Conservation (phyloP, 306 rosid genomes). For the Cicer chorassanicum region DNA sequence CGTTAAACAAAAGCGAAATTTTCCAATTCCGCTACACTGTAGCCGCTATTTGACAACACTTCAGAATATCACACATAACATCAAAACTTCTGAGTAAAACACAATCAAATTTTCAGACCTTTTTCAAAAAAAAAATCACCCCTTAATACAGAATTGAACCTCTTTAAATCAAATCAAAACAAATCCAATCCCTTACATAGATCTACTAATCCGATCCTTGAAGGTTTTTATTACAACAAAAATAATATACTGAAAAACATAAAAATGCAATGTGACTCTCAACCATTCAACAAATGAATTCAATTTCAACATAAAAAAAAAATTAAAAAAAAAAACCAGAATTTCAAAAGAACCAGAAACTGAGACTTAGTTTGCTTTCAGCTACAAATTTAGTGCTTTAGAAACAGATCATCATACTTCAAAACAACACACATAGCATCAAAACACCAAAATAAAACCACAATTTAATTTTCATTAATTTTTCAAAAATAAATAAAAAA, state of each 20-base stretch:
- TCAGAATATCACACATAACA: background rate
- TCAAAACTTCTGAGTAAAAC: background rate
- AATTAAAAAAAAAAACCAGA: background rate
- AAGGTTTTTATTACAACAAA: background rate
- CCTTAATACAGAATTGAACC: background rate
- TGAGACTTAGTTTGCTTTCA: too few species aligned
- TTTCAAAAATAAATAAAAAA: background rate
- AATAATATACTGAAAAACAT: background rate
- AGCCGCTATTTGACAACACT: background rate
- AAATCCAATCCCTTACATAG: background rate
- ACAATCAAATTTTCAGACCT: background rate
- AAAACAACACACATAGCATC: background rate
- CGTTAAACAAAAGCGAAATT: background rate
- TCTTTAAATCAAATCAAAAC: slow-evolving; percentile 1
- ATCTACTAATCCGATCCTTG: background rate
- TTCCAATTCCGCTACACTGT: background rate
- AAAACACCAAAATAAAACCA: background rate
- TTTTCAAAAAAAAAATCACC: background rate
- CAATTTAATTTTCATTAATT: background rate
- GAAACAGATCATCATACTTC: background rate
- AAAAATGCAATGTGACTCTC: background rate
- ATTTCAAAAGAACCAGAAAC: background rate
- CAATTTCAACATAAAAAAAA: background rate
- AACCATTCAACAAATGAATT: background rate
- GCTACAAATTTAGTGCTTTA: too few species aligned